These are phyloP conservation scores for Orbilia ellipsospora DNA, from an alignment of 2,329 filamentous ascomycete genomes.

Conservation along the genomic window DNA sequence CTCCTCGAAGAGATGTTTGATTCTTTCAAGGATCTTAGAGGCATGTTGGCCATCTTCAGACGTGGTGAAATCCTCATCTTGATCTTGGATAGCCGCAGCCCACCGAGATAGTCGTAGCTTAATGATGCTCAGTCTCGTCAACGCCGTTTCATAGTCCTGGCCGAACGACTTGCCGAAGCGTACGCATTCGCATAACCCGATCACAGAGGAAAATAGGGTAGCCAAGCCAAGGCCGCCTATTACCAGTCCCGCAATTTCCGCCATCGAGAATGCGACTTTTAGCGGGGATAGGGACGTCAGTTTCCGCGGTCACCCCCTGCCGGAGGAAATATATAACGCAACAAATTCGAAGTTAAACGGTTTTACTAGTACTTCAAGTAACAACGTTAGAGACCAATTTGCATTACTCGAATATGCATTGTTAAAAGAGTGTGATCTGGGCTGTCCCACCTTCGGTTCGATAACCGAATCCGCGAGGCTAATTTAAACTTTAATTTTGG, in stretches of 20 bases:
- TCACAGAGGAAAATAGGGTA: constrained; percentile 21
- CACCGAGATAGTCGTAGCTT: constrained; percentile 24
- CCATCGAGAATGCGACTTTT: constrained; percentile 9
- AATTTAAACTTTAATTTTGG: too few species aligned
- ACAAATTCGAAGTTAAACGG: too few species aligned
- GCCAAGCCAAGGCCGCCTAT: constrained; percentile 19
- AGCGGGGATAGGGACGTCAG: too few species aligned
- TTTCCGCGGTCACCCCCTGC: too few species aligned
- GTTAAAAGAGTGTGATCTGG: too few species aligned
- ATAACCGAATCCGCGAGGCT: too few species aligned
- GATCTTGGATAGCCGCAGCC: constrained; percentile 19
- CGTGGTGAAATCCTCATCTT: constrained; percentile 1
- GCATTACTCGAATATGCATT: too few species aligned
- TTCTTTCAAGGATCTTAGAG: constrained; percentile 15
- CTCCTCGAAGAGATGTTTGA: constrained; percentile 18
- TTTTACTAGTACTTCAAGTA: too few species aligned
- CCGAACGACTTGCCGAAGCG: constrained; percentile 26
- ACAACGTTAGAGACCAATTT: too few species aligned
- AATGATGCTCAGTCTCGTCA: constrained; percentile 23
- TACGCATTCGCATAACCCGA: constrained; percentile 22
- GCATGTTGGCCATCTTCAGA: constrained; percentile 12
- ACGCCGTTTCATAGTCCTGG: constrained; percentile 21
- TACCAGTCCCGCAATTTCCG: constrained; percentile 21
- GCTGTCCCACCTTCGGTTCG: too few species aligned
- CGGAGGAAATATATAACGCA: too few species aligned